Percentiles rank a stretch among this genome's conserved stretches.
Evolutionary conservation across 1,284 basidiomycete species (phyloP).

Genomic region (Blastosporella zonata): DNA sequence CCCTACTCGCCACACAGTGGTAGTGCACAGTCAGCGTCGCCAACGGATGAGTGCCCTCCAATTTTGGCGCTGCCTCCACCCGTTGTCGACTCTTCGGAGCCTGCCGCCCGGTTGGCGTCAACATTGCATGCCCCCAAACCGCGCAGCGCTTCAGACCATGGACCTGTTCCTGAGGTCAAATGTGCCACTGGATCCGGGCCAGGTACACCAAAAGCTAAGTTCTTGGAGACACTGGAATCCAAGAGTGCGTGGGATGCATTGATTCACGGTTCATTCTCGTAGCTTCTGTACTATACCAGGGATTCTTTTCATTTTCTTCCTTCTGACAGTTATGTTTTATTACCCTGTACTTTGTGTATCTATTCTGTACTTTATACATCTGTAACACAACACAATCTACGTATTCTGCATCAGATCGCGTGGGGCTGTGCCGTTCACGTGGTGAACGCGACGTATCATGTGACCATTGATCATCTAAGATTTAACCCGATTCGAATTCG

Average conservation of each 20-base stretch:
- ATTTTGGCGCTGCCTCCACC: slow-evolving; percentile 15
- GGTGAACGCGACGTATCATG: neutral
- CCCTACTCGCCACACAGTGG: slow-evolving; percentile 12
- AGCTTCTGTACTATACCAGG: slow-evolving; percentile 3
- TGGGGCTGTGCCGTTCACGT: slow-evolving; percentile 7
- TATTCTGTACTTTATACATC: neutral
- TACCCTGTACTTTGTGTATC: slow-evolving; percentile 4
- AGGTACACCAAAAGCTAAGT: slow-evolving; percentile 37
- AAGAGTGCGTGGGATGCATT: slow-evolving; percentile 53
- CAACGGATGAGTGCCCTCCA: slow-evolving; percentile 16
- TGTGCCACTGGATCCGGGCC: slow-evolving; percentile 20
- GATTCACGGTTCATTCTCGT: slow-evolving; percentile 56
- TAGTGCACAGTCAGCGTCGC: slow-evolving; percentile 14
- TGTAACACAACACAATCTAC: neutral
- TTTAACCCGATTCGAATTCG: neutral
- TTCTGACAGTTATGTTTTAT: neutral
- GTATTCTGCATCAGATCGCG: no score
- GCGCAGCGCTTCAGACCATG: slow-evolving; percentile 8
- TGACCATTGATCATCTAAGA: slow-evolving; percentile 1
- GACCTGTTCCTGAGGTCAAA: slow-evolving; percentile 8
- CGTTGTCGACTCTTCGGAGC: slow-evolving; percentile 7
- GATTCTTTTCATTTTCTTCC: neutral
- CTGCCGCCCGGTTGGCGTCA: slow-evolving; percentile 1
- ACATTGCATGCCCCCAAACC: slow-evolving; percentile 19
- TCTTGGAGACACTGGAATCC: slow-evolving; percentile 43